Conservation (phyloP, 768 basidiomycete genomes). For the Rickenella mellea region DNA sequence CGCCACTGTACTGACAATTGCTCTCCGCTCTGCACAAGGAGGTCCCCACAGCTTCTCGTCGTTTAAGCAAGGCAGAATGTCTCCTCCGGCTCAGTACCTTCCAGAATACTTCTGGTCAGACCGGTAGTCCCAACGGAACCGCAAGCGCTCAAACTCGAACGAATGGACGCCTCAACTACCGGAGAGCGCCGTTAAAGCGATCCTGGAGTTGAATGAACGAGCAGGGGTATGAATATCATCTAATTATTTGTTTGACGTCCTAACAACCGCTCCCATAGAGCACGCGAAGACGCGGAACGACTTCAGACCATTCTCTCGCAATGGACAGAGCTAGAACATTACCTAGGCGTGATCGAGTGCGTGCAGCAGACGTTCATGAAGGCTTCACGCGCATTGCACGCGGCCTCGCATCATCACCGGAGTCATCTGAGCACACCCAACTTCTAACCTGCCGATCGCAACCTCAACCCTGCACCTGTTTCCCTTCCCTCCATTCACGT, state of each 20-base stretch:
- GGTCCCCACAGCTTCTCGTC: slow-evolving; percentile 27
- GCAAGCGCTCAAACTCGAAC: slow-evolving; percentile 7
- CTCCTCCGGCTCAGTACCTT: slow-evolving; percentile 24
- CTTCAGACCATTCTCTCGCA: slow-evolving; percentile 32
- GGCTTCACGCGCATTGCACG: slow-evolving; percentile 38
- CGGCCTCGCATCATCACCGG: slow-evolving; percentile 22
- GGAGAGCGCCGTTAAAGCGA: slow-evolving; percentile 25
- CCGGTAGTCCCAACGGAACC: background rate
- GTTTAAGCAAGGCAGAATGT: slow-evolving; percentile 48
- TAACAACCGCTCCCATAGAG: slow-evolving; percentile 10
- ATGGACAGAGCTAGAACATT: slow-evolving; percentile 42
- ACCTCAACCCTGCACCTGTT: slow-evolving; percentile 6
- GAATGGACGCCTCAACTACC: slow-evolving; percentile 10
- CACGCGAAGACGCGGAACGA: slow-evolving; percentile 47
- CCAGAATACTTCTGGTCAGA: slow-evolving; percentile 9
- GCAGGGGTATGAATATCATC: slow-evolving; percentile 10
- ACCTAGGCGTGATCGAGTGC: slow-evolving; percentile 36
- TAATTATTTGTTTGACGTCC: background rate
- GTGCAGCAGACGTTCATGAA: slow-evolving; percentile 38
- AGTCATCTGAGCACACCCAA: slow-evolving; percentile 5
- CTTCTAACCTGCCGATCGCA: slow-evolving; percentile 7
- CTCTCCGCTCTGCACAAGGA: slow-evolving; percentile 43
- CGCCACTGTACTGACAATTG: slow-evolving; percentile 44
- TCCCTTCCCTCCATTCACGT: slow-evolving; percentile 1
- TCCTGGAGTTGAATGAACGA: slow-evolving; percentile 40